A percentile compares a stretch with the other conserved stretches of the same genome.
These are phyloP conservation scores for Porphyrellus cyaneotinctus DNA, from an alignment of 768 basidiomycete genomes.

Conservation along the genomic window DNA sequence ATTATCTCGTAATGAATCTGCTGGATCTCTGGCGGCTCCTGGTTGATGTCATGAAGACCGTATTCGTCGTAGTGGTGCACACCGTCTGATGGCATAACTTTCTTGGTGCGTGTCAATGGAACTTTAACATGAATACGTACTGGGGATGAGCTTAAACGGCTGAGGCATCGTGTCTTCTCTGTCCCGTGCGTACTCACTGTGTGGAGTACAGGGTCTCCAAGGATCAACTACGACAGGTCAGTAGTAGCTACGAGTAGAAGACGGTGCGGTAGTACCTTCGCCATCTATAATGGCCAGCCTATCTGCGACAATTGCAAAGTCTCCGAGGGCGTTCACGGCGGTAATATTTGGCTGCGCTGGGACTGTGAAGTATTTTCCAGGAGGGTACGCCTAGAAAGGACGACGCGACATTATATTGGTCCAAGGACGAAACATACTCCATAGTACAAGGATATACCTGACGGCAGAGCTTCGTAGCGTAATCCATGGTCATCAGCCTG, in stretches of 20 bases:
- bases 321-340: slow-evolving; percentile 79
- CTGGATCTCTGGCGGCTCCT: slow-evolving; percentile 75
- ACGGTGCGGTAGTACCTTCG: slow-evolving; percentile 46
- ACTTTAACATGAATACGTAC: slow-evolving; percentile 40
- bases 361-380: slow-evolving; percentile 70
- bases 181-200: slow-evolving; percentile 65
- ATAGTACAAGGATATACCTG: slow-evolving; percentile 39
- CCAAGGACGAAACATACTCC: background rate
- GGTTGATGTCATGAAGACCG: slow-evolving; percentile 53
- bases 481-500: slow-evolving; percentile 66
- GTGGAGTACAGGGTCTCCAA: slow-evolving; percentile 85
- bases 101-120: background rate
- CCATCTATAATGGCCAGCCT: slow-evolving; percentile 86
- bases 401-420: background rate
- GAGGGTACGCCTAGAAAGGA: slow-evolving; percentile 58
- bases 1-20: slow-evolving; percentile 81
- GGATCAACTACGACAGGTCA: slow-evolving; percentile 63
- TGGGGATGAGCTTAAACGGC: slow-evolving; percentile 85
- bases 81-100: slow-evolving; percentile 40
- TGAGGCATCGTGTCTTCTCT: slow-evolving; percentile 66
- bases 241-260: background rate
- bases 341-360: slow-evolving; percentile 76
- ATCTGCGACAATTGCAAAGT: slow-evolving; percentile 76
- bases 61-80: slow-evolving; percentile 75
- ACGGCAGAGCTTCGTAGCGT: slow-evolving; percentile 62